A percentile compares a stretch with the other conserved stretches of the same genome.
These are phyloP conservation scores for Pichia nanzhaoensis DNA, from an alignment of 805 yeast species.

Conservation along the genomic window DNA sequence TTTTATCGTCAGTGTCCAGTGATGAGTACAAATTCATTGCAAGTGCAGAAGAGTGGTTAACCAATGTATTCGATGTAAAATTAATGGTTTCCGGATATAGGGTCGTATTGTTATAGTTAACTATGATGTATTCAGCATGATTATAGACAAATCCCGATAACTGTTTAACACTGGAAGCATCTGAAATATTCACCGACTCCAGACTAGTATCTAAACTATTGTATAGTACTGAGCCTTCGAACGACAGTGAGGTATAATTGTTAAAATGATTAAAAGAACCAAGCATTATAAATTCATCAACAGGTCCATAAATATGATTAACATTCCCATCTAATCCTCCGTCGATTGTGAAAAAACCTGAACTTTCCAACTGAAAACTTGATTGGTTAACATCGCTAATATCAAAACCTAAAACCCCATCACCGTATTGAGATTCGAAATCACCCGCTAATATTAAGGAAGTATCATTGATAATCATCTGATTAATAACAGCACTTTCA, in stretches of 20 bases:
- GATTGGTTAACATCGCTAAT: constrained; percentile 21
- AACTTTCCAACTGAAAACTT: constrained; percentile 9
- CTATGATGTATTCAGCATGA: constrained; percentile 36
- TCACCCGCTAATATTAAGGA: constrained; percentile 45
- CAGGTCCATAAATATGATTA: constrained; percentile 18
- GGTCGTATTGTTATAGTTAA: constrained; percentile 26
- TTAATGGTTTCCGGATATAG: constrained; percentile 28
- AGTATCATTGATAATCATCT: constrained; percentile 29
- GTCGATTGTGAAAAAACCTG: constrained; percentile 14
- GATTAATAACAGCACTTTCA: constrained; percentile 34
- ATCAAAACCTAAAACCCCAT: constrained; percentile 32
- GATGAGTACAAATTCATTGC: constrained; percentile 30
- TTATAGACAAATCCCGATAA: constrained; percentile 28
- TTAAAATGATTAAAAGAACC: constrained; percentile 34
- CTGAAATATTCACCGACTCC: constrained; percentile 29
- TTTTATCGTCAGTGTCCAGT: constrained; percentile 4
- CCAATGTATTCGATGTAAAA: constrained; percentile 32
- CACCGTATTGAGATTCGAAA: constrained; percentile 33
- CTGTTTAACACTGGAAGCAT: constrained; percentile 19
- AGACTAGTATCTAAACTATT: constrained; percentile 31
- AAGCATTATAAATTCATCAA: constrained; percentile 34
- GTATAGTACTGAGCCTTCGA: constrained; percentile 27
- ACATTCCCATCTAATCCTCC: constrained; percentile 36
- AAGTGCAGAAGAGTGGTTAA: constrained; percentile 22
- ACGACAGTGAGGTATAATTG: constrained; percentile 17